Evolutionary conservation across 768 basidiomycete genomes (phyloP).

Genomic region (Macrocybe gigantea): DNA sequence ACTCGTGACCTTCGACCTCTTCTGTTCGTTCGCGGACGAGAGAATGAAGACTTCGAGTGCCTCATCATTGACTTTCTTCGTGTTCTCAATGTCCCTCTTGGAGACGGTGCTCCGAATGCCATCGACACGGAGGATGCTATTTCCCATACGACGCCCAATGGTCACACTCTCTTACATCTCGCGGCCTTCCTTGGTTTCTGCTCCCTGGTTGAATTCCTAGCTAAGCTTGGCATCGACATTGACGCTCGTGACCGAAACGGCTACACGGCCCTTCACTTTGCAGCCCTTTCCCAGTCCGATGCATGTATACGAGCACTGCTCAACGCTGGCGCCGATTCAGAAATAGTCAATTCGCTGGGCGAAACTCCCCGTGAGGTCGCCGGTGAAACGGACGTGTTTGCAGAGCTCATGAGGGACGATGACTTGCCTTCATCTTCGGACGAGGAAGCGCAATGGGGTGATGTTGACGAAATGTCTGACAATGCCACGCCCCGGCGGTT

Average conservation of each 20-base stretch:
- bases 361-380: constrained; percentile 64
- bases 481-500: constrained; percentile 18
- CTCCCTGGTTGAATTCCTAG: constrained; percentile 63
- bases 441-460: constrained; percentile 63
- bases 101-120: constrained; percentile 31
- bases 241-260: constrained; percentile 88
- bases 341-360: constrained; percentile 68
- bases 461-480: constrained; percentile 63
- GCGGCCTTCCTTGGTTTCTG: constrained; percentile 76
- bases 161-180: constrained; percentile 88
- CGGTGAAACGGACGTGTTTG: constrained; percentile 27
- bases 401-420: constrained; percentile 19
- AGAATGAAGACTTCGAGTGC: constrained; percentile 63
- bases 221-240: constrained; percentile 67
- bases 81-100: constrained; percentile 62
- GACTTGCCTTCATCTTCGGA: constrained; percentile 19
- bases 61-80: constrained; percentile 78
- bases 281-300: constrained; percentile 58
- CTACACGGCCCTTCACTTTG: constrained; percentile 85
- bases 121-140: constrained; percentile 50
- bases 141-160: constrained; percentile 62
- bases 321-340: constrained; percentile 74
- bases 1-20: constrained; percentile 52
- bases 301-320: constrained; percentile 64
- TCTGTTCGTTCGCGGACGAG: constrained; percentile 47